These are phyloP conservation scores for Aspergillus egyptiacus DNA, from an alignment of 495 filamentous ascomycete genomes.

Conservation along the genomic window DNA sequence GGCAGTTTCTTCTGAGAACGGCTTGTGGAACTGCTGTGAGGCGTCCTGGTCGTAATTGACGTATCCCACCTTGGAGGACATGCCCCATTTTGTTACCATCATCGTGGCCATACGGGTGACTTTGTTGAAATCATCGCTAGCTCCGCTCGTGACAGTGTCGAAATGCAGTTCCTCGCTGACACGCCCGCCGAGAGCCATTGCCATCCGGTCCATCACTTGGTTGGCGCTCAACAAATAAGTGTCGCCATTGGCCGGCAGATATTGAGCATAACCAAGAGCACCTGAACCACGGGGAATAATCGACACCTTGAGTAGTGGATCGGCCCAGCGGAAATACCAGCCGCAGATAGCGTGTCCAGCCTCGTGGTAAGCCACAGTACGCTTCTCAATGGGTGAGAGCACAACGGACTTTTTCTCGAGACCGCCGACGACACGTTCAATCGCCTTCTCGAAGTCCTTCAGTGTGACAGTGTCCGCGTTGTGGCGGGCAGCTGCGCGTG, in stretches of 20 bases:
- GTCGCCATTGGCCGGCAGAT: conserved; percentile 76
- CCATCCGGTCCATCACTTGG: conserved; percentile 99
- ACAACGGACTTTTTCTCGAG: conserved; percentile 95
- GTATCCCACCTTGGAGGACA: conserved; percentile 88
- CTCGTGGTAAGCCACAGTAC: conserved; percentile 94
- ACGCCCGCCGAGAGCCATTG: conserved; percentile 94
- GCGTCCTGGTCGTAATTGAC: conserved; percentile 83
- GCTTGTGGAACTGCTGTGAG: conserved; percentile 77
- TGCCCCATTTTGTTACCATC: conserved; percentile 98
- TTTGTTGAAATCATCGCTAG: conserved; percentile 97
- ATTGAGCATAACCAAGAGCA: conserved; percentile 92
- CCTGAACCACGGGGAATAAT: conserved; percentile 96
- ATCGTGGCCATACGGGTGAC: conserved; percentile 89
- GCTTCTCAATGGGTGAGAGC: conserved; percentile 87
- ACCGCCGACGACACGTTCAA: conserved; percentile 93
- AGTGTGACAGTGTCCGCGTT: conserved; percentile 73
- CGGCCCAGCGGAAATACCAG: conserved; percentile 95
- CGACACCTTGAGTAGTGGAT: conserved; percentile 94
- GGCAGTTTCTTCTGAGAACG: conserved; percentile 90
- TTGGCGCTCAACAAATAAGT: conserved; percentile 91
- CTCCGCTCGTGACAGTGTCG: conserved; percentile 88
- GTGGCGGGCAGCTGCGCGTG: conserved; percentile 66
- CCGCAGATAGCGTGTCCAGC: conserved; percentile 97
- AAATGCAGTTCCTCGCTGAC: conserved; percentile 96
- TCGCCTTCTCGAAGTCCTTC: conserved; percentile 91